Conservation (phyloP, 208 protist genomes). For the Trypanosoma boissoni region DNA sequence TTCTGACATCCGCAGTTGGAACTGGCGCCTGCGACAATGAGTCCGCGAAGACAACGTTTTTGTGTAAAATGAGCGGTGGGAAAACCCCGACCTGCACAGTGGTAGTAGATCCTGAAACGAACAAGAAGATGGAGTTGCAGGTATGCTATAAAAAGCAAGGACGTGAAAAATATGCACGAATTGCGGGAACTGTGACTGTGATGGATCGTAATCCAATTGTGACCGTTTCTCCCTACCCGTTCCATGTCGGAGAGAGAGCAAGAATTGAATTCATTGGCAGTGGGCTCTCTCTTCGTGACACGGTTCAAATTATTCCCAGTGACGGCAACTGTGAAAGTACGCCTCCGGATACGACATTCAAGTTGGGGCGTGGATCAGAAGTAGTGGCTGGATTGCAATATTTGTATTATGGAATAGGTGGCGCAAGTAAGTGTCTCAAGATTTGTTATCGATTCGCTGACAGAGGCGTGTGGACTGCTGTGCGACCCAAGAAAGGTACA, state of each 20-base stretch:
- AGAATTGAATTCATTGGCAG: conserved; percentile 54
- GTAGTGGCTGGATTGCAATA: conserved; percentile 40
- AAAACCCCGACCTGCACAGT: conserved; percentile 45
- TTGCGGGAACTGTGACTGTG: conserved; percentile 46
- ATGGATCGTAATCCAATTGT: conserved; percentile 72
- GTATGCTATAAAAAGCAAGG: conserved; percentile 73
- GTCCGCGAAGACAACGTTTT: conserved; percentile 19
- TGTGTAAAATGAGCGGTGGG: conserved; percentile 3
- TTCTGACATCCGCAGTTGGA: conserved; percentile 37
- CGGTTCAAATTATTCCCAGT: conserved; percentile 41
- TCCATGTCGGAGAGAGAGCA: conserved; percentile 65
- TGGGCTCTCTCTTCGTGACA: conserved; percentile 45
- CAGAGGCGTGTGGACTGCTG: conserved; percentile 46
- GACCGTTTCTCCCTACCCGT: conserved; percentile 47
- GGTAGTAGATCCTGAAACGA: conserved; percentile 53
- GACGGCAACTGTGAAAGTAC: conserved; percentile 29
- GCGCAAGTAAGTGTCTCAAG: conserved; percentile 50
- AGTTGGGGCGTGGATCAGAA: conserved; percentile 33
- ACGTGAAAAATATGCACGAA: conserved; percentile 48
- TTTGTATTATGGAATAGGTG: conserved; percentile 59
- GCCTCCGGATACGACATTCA: conserved; percentile 22
- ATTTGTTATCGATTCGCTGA: conserved; percentile 67
- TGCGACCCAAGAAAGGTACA: conserved; percentile 21
- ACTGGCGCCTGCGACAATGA: conserved; percentile 30
- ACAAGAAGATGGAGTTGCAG: conserved; percentile 41